Base-by-base conservation (phyloP, 2,329 filamentous ascomycete genomes). In the Raffaelea arxii region DNA sequence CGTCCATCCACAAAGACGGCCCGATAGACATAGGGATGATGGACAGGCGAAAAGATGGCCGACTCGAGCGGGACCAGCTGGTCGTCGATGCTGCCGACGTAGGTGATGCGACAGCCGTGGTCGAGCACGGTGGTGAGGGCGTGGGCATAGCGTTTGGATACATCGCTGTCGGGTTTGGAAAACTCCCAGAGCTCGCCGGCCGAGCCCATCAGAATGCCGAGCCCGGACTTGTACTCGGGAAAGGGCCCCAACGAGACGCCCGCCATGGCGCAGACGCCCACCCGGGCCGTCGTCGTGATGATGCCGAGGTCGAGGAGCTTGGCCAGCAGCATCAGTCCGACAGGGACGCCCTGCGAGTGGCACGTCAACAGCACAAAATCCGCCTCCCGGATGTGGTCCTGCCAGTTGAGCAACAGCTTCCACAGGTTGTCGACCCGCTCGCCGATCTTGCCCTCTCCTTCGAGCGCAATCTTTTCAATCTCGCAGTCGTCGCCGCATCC, bases 181-280 rank as follows among this genome's bases (percentile, higher is more conserved):
- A 98, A 97, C 45, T 97, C 89, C 70, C 95, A 98, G 0, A 98
- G 73, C 62, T 98, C 92, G 3, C 85, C 84, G n/a, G 90, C 90
- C 0, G 87, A 88, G 6, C 88, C 89, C 62, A 89, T 92, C 40
- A 97, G 78, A 57, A 89, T 84, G 49, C 85, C 80, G 41, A 95
- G 84, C 49, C 87, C 81, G 0, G 86, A 90, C 58, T 89, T 90
- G 67, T 94, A 95, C 59, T 95, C 89, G 0, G 86, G 76, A 56
- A 97, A 98, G 0, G 92, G 92, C 0, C 92, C 92, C 42, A 97
- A 74, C 25, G 91, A 94, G 7, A 98, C 89, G 14, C 92, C 92
- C 4, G 92, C 91, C 80, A 83, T 83, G 19, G 80, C 90, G 59
- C 92, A 96, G 11, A 98, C 76, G 2, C 91, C 90, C 40, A 98